phyloP scores from a whole-genome alignment of 148 eudicot species.

The Rhododendron williamsianum region DNA sequence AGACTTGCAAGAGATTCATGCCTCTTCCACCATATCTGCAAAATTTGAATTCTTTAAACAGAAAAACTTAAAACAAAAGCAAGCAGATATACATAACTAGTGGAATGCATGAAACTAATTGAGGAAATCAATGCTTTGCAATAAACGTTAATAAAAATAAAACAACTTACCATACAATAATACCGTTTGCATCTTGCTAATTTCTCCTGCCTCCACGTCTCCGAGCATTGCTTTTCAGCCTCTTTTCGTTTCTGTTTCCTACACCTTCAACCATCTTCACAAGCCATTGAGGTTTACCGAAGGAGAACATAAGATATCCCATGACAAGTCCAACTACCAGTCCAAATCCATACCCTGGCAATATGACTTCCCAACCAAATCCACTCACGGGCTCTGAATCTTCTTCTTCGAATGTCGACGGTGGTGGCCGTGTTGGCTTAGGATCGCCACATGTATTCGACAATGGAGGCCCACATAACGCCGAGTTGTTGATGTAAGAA shows the following conservation, averaged over 20 bases:
- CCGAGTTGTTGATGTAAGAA: not conserved
- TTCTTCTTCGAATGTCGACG: not conserved
- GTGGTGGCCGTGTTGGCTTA: not conserved
- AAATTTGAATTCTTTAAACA: no score
- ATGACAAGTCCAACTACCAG: not conserved
- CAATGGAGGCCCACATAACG: not conserved
- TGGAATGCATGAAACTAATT: not conserved
- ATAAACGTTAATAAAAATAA: no score
- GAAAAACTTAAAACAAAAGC: not conserved
- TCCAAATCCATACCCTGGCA: not conserved
- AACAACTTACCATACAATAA: not conserved
- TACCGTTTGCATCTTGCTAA: not conserved
- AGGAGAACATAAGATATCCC: not conserved
- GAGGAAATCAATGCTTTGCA: not conserved
- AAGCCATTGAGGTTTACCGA: not conserved
- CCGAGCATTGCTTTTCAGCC: not conserved
- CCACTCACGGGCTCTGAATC: not conserved
- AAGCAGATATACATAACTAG: not conserved
- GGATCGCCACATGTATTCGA: not conserved
- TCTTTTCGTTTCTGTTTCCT: not conserved
- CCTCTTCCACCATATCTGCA: not conserved
- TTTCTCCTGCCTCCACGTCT: not conserved
- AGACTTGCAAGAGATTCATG: no score
- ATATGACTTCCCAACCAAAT: not conserved
- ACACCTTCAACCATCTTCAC: not conserved